These are phyloP conservation scores for Fagopyrum esculentum DNA, from an alignment of 148 eudicot species.

Conservation along the genomic window DNA sequence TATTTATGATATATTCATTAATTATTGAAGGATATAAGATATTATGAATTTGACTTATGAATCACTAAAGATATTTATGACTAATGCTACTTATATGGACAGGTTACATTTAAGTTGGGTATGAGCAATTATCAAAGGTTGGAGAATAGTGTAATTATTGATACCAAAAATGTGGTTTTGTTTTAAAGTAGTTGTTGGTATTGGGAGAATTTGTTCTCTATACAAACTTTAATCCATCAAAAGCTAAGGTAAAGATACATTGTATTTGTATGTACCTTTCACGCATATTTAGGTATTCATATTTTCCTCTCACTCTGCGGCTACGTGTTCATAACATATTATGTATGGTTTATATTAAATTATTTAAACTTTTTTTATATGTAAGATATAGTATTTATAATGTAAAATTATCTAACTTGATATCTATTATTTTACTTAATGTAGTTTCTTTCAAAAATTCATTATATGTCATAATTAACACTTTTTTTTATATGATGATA, in stretches of 20 bases:
- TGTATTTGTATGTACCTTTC: neutral
- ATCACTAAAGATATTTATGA: neutral
- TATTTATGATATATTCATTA: neutral
- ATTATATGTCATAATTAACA: too few species aligned
- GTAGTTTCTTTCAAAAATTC: too few species aligned
- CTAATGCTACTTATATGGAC: neutral
- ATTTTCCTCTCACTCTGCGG: neutral
- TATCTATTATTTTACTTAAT: too few species aligned
- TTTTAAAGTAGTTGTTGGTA: neutral
- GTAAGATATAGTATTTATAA: too few species aligned
- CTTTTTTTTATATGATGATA: too few species aligned
- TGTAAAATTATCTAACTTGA: too few species aligned
- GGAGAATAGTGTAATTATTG: neutral
- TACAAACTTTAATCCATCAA: neutral
- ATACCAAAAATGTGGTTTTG: neutral
- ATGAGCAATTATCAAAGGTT: neutral
- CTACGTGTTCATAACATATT: too few species aligned
- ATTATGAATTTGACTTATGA: neutral
- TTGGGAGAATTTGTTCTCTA: neutral
- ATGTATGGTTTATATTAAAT: too few species aligned
- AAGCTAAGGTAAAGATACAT: neutral
- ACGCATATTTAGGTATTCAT: neutral
- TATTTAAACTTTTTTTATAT: too few species aligned
- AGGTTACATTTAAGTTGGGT: neutral
- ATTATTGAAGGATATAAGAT: neutral